phyloP scores from a whole-genome alignment of 1,284 basidiomycete species.

The Vanrija humicola region DNA sequence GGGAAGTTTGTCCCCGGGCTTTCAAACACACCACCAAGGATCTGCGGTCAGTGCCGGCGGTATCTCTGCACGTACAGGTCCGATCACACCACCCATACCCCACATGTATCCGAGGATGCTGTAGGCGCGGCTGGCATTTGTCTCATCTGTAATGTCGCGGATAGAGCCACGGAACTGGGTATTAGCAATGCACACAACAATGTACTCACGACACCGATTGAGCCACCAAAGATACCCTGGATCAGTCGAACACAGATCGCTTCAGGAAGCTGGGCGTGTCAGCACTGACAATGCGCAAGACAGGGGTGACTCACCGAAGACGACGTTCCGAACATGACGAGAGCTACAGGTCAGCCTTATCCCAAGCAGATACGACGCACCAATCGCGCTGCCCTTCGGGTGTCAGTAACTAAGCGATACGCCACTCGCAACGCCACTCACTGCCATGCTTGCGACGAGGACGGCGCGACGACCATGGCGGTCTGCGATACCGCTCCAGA shows the following conservation, averaged over 20 bases:
- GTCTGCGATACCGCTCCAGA: constrained; percentile 90
- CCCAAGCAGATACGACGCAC: constrained; percentile 11
- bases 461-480: constrained; percentile 84
- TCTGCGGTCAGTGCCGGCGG: constrained; percentile 36
- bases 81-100: constrained; percentile 76
- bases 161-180: constrained; percentile 66
- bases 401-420: constrained; percentile 8
- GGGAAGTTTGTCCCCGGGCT: constrained; percentile 82
- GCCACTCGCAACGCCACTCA: constrained; percentile 56
- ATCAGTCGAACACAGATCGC: constrained; percentile 84
- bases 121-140: constrained; percentile 89
- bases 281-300: neutral
- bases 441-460: constrained; percentile 76
- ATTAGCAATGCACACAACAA: constrained; percentile 3
- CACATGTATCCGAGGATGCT: constrained; percentile 92
- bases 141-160: constrained; percentile 69
- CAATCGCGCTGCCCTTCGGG: constrained; percentile 38
- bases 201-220: constrained; percentile 77
- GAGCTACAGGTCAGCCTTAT: constrained; percentile 36
- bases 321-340: constrained; percentile 78
- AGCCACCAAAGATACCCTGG: constrained; percentile 93
- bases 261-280: constrained; percentile 57
- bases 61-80: constrained; percentile 28
- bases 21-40: constrained; percentile 82
- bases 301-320: constrained; percentile 52